Evolutionary conservation across 176 grass and related monocot genomes (phyloP), one percentile per base, ranked within the genome.

Genomic region (Tillandsia fasciculata): DNA sequence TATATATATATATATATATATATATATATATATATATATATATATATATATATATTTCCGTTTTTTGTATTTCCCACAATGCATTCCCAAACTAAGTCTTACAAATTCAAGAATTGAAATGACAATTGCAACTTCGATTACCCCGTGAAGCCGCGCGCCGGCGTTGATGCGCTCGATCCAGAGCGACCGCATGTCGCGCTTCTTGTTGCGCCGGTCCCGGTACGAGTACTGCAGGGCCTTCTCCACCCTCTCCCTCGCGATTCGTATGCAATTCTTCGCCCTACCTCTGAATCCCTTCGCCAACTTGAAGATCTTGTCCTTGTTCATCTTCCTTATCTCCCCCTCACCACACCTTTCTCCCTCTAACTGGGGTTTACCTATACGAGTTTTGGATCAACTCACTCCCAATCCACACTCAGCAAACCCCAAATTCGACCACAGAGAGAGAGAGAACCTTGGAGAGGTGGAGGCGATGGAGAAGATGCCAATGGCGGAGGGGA

Each of bases 121-220:
- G 33, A 42, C 33, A 42, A 51, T 3, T 49, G 48, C 18, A 51
- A 64, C 27, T 50, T 42, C 7, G 33, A 42, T 42, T 92, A 97
- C 94, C 89, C 89, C 86, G 58, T 90, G 86, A 5, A 97, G 57
- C 17, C 84, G 87, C 49, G 89, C 83, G 3, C 89, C 89, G 65
- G 89, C 89, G 57, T 99, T 93, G 82, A 99, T 93, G 53, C 87
- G 87, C 77, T 93, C 94, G 67, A 99, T 93, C 86, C 94, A 93
- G 66, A 99, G 94, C 51, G 94, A 90, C 9, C 84, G 71, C 94
- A 99, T 99, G 70, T 99, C 94, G 65, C 94, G 78, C 84, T 93
- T 99, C 80, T 93, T 99, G 71, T 99, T 99, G 50, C 80, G 89
- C 50, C 89, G 88, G 42, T 99, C 89, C 73, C 89, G 85, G 77